Evolutionary conservation across 176 grass and related monocot species (phyloP), one percentile per base, ranked within the genome.

Genomic region (Paspalum vaginatum): DNA sequence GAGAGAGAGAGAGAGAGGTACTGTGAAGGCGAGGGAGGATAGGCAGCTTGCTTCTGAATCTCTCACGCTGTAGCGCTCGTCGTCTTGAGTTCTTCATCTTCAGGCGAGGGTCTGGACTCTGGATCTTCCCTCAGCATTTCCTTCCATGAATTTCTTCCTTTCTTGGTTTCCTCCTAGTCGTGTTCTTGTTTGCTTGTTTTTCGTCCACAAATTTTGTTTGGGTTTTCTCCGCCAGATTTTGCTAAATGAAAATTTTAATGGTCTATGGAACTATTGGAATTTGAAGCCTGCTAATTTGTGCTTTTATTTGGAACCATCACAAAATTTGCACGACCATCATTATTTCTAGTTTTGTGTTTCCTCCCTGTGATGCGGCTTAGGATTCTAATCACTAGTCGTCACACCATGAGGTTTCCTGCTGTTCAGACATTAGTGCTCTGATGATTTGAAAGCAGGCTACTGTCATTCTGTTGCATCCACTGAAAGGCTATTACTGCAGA

Each of bases 1-100:
- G 54, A 67, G 52, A 63, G 18, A 24, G 9, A 48, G 60, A 39
- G 63, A 69, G 65, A 59, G 25, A 11, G 17, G 22, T 22, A n/a
- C 44, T 25, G 22, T 44, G 66, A 47, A 32, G 59, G n/a, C 0
- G 22, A 24, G 68, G 18, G 68, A 65, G 44, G 64, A 24, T 40
- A 47, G 9, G 74, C 8, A 39, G 18, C 59, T 47, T 68, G 26
- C 14, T 72, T 81, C 77, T 42, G 42, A 86, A 81, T 81, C 42
- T 59, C 51, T 42, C 45, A 4, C 17, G 21, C 15, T 51, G 37
- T 8, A 20, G 18, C n/a, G 21, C 60, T 85, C 49, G 16, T 79
- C 60, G 51, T 50, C 42, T 61, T 13, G 27, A 44, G 41, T 43
- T 71, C 27, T 43, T 66, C 44, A 39, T 41, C 70, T 5, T 62